Base-by-base conservation (phyloP, 306 rosid genomes). In the Cyamopsis tetragonoloba region DNA sequence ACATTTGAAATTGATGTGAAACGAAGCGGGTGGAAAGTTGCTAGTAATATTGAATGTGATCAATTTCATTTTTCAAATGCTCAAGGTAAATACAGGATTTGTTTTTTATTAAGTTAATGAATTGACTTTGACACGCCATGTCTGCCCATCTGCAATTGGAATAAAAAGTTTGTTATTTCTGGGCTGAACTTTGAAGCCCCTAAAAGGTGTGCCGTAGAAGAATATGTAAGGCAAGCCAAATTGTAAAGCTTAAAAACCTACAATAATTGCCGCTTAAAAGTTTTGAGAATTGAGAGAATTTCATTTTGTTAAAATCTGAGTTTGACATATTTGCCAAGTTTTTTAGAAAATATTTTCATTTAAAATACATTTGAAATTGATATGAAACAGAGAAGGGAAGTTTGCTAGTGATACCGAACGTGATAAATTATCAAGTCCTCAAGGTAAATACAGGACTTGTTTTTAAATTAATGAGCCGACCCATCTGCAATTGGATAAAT, bases 111-210 rank as follows among this genome's bases (percentile, higher is more conserved):
- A 7, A 41, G 46, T 62, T 18, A 51, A 57, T 35, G 66, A 42
- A 48, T 72, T 31, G 39, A 56, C n/a, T n/a, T n/a, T n/a, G n/a
- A n/a, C n/a, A n/a, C n/a, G n/a, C n/a, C n/a, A n/a, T n/a, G n/a
- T n/a, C n/a, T n/a, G n/a, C 27, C 47, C 54, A 37, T 37, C 69
- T 55, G 57, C 56, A 71, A 56, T 55, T 48, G 60, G 61, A 62
- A n/a, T n/a, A 43, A 58, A 28, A 47, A 4, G 3, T 13, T 42
- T 39, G 2, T 19, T 15, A 10, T 57, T 44, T 65, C 30, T 71
- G 34, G 59, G 75, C 9, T 50, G 26, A n/a, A n/a, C n/a, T n/a
- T n/a, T n/a, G n/a, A 35, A 37, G 51, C 13, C 17, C 13, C 54
- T 6, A 7, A 41, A 41, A n/a, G n/a, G n/a, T n/a, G n/a, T n/a